Conservation (phyloP, 306 rosid genomes). For the Pterocarpus macrocarpus region DNA sequence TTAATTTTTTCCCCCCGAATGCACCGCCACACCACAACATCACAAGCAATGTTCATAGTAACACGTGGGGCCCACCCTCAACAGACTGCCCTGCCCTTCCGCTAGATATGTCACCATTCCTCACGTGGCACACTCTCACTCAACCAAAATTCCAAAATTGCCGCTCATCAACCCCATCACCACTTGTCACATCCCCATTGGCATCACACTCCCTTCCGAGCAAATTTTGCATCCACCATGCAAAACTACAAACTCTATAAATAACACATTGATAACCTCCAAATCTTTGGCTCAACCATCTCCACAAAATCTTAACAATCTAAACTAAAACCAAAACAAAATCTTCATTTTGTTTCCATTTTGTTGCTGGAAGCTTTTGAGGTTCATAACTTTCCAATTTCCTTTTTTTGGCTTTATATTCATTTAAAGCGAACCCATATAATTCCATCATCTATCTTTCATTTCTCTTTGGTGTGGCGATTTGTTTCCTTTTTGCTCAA, state of each 20-base stretch:
- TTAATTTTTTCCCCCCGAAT: constrained; percentile 12
- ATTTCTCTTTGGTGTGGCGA: constrained; percentile 7
- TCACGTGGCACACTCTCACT: not conserved
- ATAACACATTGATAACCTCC: not conserved
- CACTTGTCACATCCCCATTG: constrained; percentile 36
- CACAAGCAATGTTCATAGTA: not conserved
- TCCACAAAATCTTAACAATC: constrained; percentile 36
- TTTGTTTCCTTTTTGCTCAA: constrained; percentile 26
- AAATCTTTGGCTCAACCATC: constrained; percentile 25
- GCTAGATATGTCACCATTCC: not conserved
- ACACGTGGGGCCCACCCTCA: constrained; percentile 41
- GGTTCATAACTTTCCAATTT: not conserved
- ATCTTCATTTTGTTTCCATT: not conserved
- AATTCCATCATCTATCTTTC: not conserved
- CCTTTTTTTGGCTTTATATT: not conserved
- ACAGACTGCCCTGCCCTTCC: not conserved
- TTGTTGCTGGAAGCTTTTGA: too few relatives aligned
- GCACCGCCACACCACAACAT: constrained; percentile 39
- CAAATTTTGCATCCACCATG: constrained; percentile 1
- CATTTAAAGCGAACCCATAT: constrained; percentile 41
- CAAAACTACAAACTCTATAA: constrained; percentile 35
- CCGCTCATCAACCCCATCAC: not conserved
- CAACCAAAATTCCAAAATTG: not conserved
- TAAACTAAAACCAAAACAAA: not conserved
- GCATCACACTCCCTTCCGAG: not conserved